Evolutionary conservation across 148 eudicot species (phyloP), one percentile per base, ranked within the genome.

Genomic region (Chenopodium album): DNA sequence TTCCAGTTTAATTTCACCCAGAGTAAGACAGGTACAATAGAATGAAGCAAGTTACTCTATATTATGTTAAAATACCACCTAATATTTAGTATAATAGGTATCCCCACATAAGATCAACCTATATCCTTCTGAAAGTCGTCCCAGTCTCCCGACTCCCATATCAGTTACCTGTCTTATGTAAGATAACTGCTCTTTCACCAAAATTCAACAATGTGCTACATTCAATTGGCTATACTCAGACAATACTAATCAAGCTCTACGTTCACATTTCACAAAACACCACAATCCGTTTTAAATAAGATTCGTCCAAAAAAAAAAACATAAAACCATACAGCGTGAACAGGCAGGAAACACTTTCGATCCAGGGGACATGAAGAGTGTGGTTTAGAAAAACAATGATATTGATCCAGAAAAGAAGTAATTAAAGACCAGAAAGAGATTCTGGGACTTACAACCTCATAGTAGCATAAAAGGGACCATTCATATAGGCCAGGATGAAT

Each of bases 381-480:
- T 59, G 63, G 22, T 59, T 59, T 22, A 59, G 63, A 59, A 59
- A 3, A 14, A 79, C 19, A 52, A 71, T 29, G 71, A 70, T 22
- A 34, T 70, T 52, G 14, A 48, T 32, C 41, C 28, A 34, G 69
- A 54, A 17, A 56, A 73, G 54, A 48, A 71, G 75, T 72, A 26
- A 10, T 4, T 14, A 50, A 71, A 71, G 69, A 59, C 41, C 28
- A 23, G 29, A 54, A 69, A 34, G 76, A 41, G 50, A 56, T 54
- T 54, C 67, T 54, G 54, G 23, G 76, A 71, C 71, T 72, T 80
- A 60, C 82, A 56, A n/a, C 22, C 17, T 79, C 28, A 41, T 52
- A 68, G 32, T 65, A 52, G 20, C 13, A 34, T 11, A 29, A 69
- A 19, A 20, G 4, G 31, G 20, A 71, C 7, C 22, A 26, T 4